Evolutionary conservation across 1,284 basidiomycete species (phyloP), one percentile per base, ranked within the genome.

Genomic region (Heterobasidion irregulare): DNA sequence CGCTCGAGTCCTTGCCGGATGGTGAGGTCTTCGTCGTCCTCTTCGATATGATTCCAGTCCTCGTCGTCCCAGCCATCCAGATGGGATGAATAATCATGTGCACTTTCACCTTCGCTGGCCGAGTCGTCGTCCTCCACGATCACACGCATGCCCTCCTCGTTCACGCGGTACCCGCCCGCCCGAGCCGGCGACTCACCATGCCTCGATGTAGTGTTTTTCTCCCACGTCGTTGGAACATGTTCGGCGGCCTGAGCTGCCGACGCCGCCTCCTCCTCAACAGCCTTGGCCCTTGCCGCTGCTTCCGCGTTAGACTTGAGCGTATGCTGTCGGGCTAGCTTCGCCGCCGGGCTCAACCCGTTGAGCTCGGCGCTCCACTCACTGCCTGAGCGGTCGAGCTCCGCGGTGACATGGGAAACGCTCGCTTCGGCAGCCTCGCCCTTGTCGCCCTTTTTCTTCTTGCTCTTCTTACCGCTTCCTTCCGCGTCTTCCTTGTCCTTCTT

Each of bases 281-380:
- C 79, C 63, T 87, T 86, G 6, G 82, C 84, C 62, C 72, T 81
- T 3, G 83, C 86, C 41, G 83, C 90, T 48, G 88, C 89, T 68
- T 93, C 90, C 1, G 91, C 91, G 60, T 89, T 89, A 55, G 80
- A 84, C 73, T 86, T 89, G 59, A 90, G 76, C 18, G 93, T 91
- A 68, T 98, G 94, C 68, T 94, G 92, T 47, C 93, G 72, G 0
- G 92, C 94, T 12, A 97, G 81, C 65, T 91, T 89, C 0, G 95
- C 96, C 33, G 96, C 95, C 3, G 95, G 95, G 61, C 90, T 92
- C 54, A 98, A 77, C 8, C 93, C 94, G 49, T 79, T 82, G 68
- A 92, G 71, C 52, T 82, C 80, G 2, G 76, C 71, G 49, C 70
- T 68, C 71, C 80, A 66, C 66, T 80, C 79, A 44, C 69, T 66